phyloP scores from a whole-genome alignment of 371 early-diverging fungal genomes.

The Mortierella sp. region DNA sequence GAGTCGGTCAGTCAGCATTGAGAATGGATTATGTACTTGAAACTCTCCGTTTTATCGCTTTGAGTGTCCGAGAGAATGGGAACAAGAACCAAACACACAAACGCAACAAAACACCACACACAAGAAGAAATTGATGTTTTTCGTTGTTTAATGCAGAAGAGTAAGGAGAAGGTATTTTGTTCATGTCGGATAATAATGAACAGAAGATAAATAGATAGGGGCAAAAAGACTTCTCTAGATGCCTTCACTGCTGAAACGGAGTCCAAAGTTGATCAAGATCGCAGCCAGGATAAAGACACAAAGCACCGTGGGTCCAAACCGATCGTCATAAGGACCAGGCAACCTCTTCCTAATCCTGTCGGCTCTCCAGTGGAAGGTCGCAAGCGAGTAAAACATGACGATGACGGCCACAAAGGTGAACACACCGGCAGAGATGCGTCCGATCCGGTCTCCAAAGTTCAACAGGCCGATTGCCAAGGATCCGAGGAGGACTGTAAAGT shows the following conservation, averaged over 20 bases:
- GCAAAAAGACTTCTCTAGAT: background rate
- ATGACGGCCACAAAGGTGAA: conserved; percentile 84
- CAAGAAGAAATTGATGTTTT: background rate
- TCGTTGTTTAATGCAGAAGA: background rate
- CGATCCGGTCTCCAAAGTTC: conserved; percentile 82
- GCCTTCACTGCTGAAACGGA: conserved; percentile 31
- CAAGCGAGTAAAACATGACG: conserved; percentile 82
- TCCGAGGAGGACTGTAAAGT: conserved; percentile 79
- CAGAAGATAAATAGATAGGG: background rate
- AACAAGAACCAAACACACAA: background rate
- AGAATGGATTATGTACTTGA: too few species aligned
- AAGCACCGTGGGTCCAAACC: conserved; percentile 67
- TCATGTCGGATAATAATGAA: background rate
- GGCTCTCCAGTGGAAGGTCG: conserved; percentile 89
- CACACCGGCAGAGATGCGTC: conserved; percentile 80
- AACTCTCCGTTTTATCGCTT: background rate
- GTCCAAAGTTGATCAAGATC: conserved; percentile 80
- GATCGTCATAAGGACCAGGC: conserved; percentile 70
- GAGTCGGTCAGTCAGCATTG: too few species aligned
- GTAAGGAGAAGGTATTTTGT: background rate
- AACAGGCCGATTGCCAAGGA: conserved; percentile 79
- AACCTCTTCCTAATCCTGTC: conserved; percentile 61
- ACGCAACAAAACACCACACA: background rate
- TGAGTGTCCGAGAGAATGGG: background rate
- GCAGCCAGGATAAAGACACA: conserved; percentile 76